These are phyloP conservation scores for Penicillium psychrosexuale DNA, from an alignment of 2,329 filamentous ascomycete genomes.

Conservation along the genomic window DNA sequence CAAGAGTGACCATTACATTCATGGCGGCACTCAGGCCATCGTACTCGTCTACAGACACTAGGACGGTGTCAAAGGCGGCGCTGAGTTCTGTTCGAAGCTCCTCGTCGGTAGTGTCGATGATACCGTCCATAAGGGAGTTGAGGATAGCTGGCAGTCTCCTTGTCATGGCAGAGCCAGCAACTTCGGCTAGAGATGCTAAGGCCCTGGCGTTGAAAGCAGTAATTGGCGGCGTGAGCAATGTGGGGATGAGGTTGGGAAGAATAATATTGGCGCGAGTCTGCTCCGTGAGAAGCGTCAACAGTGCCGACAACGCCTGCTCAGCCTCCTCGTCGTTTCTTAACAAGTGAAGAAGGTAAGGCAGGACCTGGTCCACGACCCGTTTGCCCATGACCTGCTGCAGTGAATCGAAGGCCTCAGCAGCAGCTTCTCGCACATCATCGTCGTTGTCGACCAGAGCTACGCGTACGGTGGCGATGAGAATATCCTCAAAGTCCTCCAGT, in stretches of 20 bases:
- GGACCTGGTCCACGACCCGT: conserved; percentile 88
- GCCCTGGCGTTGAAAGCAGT: conserved; percentile 93
- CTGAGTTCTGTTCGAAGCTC: conserved; percentile 70
- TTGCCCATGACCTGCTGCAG: conserved; percentile 92
- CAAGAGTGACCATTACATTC: conserved; percentile 82
- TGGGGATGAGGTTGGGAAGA: conserved; percentile 91
- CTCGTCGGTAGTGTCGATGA: conserved; percentile 71
- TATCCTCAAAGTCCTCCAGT: conserved; percentile 91
- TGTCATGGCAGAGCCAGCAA: conserved; percentile 87
- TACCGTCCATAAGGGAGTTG: conserved; percentile 91
- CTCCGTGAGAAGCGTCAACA: conserved; percentile 91
- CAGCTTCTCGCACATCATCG: conserved; percentile 86
- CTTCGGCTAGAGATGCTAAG: conserved; percentile 85
- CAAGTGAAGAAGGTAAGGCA: conserved; percentile 88
- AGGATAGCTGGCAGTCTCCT: conserved; percentile 84
- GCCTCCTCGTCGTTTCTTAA: conserved; percentile 81
- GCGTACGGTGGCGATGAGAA: conserved; percentile 87
- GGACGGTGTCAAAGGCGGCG: conserved; percentile 79
- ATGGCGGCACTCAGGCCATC: conserved; percentile 95
- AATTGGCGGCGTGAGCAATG: conserved; percentile 83
- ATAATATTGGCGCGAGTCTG: conserved; percentile 93
- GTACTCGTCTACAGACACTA: conserved; percentile 90
- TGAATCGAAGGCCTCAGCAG: conserved; percentile 94
- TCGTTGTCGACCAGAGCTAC: conserved; percentile 88
- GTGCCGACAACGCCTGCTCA: conserved; percentile 85